Conservation (phyloP, 2,329 filamentous ascomycete genomes). For the Fusarium sp. region DNA sequence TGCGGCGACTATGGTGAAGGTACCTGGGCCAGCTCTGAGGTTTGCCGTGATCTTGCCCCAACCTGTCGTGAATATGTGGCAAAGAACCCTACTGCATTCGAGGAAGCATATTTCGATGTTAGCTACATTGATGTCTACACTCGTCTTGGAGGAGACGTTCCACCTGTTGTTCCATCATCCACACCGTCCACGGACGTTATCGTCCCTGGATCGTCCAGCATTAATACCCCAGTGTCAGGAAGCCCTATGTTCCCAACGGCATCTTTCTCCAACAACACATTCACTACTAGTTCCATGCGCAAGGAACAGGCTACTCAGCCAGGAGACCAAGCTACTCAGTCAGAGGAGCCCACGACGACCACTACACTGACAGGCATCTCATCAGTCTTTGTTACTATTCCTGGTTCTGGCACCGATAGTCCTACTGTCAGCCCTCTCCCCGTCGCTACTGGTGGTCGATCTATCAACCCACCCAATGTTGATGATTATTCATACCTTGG, state of each 20-base stretch:
- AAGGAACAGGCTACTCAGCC: not conserved
- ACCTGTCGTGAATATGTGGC: constrained; percentile 61
- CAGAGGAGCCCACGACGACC: constrained; percentile 42
- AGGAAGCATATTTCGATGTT: constrained; percentile 63
- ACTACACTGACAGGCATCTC: constrained; percentile 42
- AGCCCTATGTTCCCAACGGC: not conserved
- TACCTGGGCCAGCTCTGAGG: constrained; percentile 54
- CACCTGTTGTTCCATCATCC: constrained; percentile 8
- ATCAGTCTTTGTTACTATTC: constrained; percentile 46
- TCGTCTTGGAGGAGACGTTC: constrained; percentile 13
- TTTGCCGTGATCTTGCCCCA: constrained; percentile 54
- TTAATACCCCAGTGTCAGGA: constrained; percentile 3
- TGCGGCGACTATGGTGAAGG: constrained; percentile 78
- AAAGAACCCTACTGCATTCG: constrained; percentile 56
- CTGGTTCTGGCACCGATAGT: constrained; percentile 23
- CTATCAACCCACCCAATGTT: constrained; percentile 49
- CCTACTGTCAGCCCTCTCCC: constrained; percentile 25
- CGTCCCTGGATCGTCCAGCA: not conserved
- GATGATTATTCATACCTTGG: constrained; percentile 51
- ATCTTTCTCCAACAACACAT: not conserved
- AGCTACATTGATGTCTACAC: constrained; percentile 63
- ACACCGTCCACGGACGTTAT: not conserved
- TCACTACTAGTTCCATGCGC: not conserved
- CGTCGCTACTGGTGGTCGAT: constrained; percentile 19
- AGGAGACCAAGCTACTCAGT: constrained; percentile 8